Evolutionary conservation across 192 early-diverging fungal genomes (phyloP), one percentile per base, ranked within the genome.

Genomic region (Backusella psychrophila): DNA sequence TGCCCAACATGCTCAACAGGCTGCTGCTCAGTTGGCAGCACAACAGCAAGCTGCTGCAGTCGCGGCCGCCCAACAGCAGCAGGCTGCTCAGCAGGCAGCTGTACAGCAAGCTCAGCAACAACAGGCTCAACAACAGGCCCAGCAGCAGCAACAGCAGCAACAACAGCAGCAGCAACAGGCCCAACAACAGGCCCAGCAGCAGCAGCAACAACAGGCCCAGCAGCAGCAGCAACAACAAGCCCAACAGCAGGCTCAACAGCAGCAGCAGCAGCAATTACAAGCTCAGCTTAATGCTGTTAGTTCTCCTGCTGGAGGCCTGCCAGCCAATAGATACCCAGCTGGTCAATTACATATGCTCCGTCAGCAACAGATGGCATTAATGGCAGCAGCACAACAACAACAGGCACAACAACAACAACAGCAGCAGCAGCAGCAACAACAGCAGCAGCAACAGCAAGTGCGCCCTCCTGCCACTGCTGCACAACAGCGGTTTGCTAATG

Each of bases 51-150:
- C 79, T 29, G 78, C 80, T 49, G 53, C 79, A 19, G 71, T 76
- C 6, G 77, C 70, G 1, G 81, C 75, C 14, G 80, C 77, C n/a
- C 77, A 77, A n/a, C 80, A 79, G 75, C 83, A 84, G 49, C 75
- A 71, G 46, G 46, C 46, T 49, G 46, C 46, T 49, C 46, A 49
- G 46, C 46, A 49, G 46, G 46, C 46, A n/a, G 46, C 46, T 49
- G 46, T 49, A 59, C 79, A 76, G 6, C 76, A 65, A 44, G 42
- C 11, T 36, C 77, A 69, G 42, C 69, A 72, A 52, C 77, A 53
- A 36, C 34, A 74, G 12, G 26, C 46, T 5, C 76, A 73, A 34
- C 75, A 75, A n/a, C 80, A 80, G n/a, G 70, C 77, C n/a, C 80
- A 82, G 35, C 66, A 81, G 6, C 74, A 80, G 9, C 80, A 79